A percentile compares a stretch with the other conserved stretches of the same genome.
These are phyloP conservation scores for Pisolithus orientalis DNA, from an alignment of 768 basidiomycete species.

Conservation along the genomic window DNA sequence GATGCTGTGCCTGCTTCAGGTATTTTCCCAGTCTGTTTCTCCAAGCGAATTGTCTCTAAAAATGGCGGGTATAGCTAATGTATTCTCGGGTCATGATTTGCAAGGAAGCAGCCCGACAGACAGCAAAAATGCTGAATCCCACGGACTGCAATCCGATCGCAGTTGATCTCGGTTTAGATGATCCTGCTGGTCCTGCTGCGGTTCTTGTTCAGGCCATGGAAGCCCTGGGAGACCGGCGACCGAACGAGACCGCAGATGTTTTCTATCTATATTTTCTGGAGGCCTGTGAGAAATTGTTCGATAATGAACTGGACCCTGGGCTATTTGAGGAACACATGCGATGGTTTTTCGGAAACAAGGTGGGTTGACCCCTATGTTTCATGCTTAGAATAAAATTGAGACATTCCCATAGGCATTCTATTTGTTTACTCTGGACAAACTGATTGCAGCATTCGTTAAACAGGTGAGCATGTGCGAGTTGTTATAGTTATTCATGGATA, in stretches of 20 bases:
- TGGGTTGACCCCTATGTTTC: slow-evolving; percentile 24
- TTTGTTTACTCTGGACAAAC: slow-evolving; percentile 90
- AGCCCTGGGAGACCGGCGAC: slow-evolving; percentile 44
- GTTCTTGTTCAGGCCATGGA: slow-evolving; percentile 62
- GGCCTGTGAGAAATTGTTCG: slow-evolving; percentile 90
- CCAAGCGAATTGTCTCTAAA: slow-evolving; percentile 2
- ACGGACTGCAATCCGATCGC: slow-evolving; percentile 76
- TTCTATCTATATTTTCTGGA: slow-evolving; percentile 87
- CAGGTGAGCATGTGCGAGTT: slow-evolving; percentile 46
- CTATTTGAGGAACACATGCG: slow-evolving; percentile 94
- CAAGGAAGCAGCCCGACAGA: slow-evolving; percentile 70
- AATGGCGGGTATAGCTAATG: slow-evolving; percentile 52
- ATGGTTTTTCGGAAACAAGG: slow-evolving; percentile 88
- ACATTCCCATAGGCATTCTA: slow-evolving; percentile 69
- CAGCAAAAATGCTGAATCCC: slow-evolving; percentile 58
- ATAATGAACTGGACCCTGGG: slow-evolving; percentile 85
- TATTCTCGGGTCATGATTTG: slow-evolving; percentile 84
- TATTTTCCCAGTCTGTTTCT: slow-evolving; percentile 17
- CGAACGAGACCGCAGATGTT: slow-evolving; percentile 48
- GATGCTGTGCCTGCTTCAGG: slow-evolving; percentile 84
- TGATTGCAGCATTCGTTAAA: slow-evolving; percentile 85
- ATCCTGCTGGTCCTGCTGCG: slow-evolving; percentile 68
- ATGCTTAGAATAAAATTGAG: slow-evolving; percentile 5
- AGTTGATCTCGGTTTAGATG: slow-evolving; percentile 77
- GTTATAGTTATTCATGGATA: too few species aligned